Percentiles rank a stretch among this genome's conserved stretches.
phyloP scores from a whole-genome alignment of 2,329 filamentous ascomycete genomes.

The Stagonosporopsis vannaccii region DNA sequence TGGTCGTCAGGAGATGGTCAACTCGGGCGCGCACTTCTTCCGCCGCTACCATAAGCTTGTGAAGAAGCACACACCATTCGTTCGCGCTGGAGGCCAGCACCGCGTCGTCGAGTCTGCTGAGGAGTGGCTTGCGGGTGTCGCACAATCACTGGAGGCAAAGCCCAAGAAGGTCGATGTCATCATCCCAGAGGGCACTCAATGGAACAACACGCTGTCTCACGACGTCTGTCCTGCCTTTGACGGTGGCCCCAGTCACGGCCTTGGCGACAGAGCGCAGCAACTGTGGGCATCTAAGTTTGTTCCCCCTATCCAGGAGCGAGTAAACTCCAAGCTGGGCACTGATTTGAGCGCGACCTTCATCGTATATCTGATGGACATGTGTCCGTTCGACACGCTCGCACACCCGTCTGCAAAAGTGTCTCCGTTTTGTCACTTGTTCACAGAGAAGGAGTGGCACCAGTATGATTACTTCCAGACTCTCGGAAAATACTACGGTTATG shows the following conservation, averaged over 20 bases:
- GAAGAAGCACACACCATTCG: conserved; percentile 67
- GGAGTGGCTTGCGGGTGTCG: conserved; percentile 79
- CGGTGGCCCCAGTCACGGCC: conserved; percentile 58
- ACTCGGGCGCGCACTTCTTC: conserved; percentile 80
- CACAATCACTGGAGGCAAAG: conserved; percentile 59
- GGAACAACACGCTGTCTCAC: conserved; percentile 85
- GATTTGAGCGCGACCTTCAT: conserved; percentile 69
- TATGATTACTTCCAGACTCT: conserved; percentile 85
- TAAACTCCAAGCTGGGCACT: conserved; percentile 75
- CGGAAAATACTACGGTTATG: conserved; percentile 85
- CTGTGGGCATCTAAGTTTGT: conserved; percentile 72
- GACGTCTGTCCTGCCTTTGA: conserved; percentile 76
- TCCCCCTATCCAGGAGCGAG: conserved; percentile 69
- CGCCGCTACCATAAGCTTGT: conserved; percentile 72
- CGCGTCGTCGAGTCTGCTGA: conserved; percentile 77
- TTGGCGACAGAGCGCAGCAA: conserved; percentile 58
- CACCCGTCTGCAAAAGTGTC: conserved; percentile 63
- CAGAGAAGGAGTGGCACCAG: conserved; percentile 72
- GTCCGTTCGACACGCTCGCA: conserved; percentile 81
- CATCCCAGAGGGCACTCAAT: conserved; percentile 69
- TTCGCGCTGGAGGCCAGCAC: conserved; percentile 73
- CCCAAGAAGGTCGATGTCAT: conserved; percentile 60
- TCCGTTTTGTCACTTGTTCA: conserved; percentile 79
- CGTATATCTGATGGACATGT: conserved; percentile 84
- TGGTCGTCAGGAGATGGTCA: conserved; percentile 73